These are phyloP conservation scores for Scytalidium sp. DNA, from an alignment of 2,329 filamentous ascomycete species.

Conservation along the genomic window DNA sequence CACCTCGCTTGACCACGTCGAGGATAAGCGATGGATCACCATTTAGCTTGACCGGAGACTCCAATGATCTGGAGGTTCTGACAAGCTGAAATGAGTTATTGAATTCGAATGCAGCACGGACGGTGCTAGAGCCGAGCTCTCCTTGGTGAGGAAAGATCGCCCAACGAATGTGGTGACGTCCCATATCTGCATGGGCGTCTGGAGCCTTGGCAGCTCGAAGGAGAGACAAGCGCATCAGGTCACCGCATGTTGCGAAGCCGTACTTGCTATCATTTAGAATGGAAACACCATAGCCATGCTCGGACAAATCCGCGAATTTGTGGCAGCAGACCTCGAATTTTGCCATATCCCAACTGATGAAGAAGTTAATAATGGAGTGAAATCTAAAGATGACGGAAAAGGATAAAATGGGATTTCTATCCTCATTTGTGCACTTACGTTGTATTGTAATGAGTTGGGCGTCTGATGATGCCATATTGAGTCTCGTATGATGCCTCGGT, in stretches of 20 bases:
- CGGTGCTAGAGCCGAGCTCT: slow-evolving; percentile 65
- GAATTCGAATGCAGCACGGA: slow-evolving; percentile 84
- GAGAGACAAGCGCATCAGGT: slow-evolving; percentile 83
- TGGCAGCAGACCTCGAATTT: slow-evolving; percentile 97
- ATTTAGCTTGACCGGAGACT: slow-evolving; percentile 61
- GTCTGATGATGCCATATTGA: slow-evolving; percentile 82
- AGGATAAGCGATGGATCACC: slow-evolving; percentile 70
- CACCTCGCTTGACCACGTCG: slow-evolving; percentile 90
- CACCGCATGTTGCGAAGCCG: slow-evolving; percentile 90
- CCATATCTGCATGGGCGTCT: slow-evolving; percentile 93
- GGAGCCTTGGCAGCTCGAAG: slow-evolving; percentile 88
- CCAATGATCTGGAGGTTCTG: slow-evolving; percentile 37
- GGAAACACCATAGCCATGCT: slow-evolving; percentile 84
- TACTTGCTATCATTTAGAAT: slow-evolving; percentile 96
- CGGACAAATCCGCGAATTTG: slow-evolving; percentile 88
- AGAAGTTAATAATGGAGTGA: slow-evolving; percentile 7
- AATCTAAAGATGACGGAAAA: slow-evolving; percentile 11
- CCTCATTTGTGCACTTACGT: no score
- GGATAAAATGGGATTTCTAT: no score
- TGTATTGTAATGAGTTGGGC: slow-evolving; percentile 98
- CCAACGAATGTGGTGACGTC: slow-evolving; percentile 81
- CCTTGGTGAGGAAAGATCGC: slow-evolving; percentile 85
- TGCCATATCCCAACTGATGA: slow-evolving; percentile 82
- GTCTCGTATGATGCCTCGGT: slow-evolving; percentile 95
- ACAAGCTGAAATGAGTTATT: slow-evolving; percentile 72